These are phyloP conservation scores for Lasiodiplodia citricola DNA, from an alignment of 2,329 filamentous ascomycete genomes.

Conservation along the genomic window DNA sequence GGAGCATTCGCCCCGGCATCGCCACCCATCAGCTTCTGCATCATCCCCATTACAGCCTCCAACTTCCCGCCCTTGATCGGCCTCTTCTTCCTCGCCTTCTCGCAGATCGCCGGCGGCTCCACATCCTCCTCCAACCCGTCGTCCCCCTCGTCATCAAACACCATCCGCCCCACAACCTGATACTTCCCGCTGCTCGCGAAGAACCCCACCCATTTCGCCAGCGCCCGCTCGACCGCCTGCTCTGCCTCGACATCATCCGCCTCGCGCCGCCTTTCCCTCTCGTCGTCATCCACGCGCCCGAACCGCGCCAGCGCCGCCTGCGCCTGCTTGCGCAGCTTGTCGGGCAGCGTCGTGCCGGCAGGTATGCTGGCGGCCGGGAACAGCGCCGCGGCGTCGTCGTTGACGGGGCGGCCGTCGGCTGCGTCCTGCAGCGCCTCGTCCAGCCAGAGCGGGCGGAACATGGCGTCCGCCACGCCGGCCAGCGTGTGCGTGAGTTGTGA, in stretches of 20 bases:
- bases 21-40: slow-evolving; percentile 12
- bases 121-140: slow-evolving; percentile 28
- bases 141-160: slow-evolving; percentile 29
- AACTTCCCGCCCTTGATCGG: slow-evolving; percentile 37
- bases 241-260: slow-evolving; percentile 30
- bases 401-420: slow-evolving; percentile 27
- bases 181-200: slow-evolving; percentile 35
- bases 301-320: background rate
- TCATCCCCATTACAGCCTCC: slow-evolving; percentile 27
- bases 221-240: slow-evolving; percentile 1
- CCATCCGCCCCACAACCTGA: slow-evolving; percentile 32
- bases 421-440: slow-evolving; percentile 34
- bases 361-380: background rate
- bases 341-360: slow-evolving; percentile 18
- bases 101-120: slow-evolving; percentile 29
- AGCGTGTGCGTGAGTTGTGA: slow-evolving; percentile 34
- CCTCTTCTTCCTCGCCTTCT: slow-evolving; percentile 37
- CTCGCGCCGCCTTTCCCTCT: slow-evolving; percentile 31
- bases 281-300: slow-evolving; percentile 30
- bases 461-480: slow-evolving; percentile 32
- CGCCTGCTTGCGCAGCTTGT: slow-evolving; percentile 5
- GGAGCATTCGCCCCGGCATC: background rate
- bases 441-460: slow-evolving; percentile 37
- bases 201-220: slow-evolving; percentile 28
- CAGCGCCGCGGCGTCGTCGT: slow-evolving; percentile 7